phyloP scores from a whole-genome alignment of 257 asterid species.

The Galeopsis tetrahit region DNA sequence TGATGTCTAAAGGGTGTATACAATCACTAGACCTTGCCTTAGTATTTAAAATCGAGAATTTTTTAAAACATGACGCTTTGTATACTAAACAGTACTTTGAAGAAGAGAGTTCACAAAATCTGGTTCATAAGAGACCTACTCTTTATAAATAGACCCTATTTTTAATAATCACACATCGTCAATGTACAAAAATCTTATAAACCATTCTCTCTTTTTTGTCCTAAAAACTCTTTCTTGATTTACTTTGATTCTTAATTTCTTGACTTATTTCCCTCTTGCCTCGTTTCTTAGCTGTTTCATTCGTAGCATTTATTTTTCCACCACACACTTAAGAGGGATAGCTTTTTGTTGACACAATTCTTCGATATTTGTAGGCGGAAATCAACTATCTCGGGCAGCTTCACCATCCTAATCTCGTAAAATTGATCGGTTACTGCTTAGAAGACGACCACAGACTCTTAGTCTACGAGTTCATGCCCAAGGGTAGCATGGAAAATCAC shows the following conservation, averaged over 20 bases:
- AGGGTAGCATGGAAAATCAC: constrained; percentile 81
- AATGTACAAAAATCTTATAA: too few relatives aligned
- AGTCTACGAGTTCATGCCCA: constrained; percentile 75
- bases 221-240: not conserved
- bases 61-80: too few relatives aligned
- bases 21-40: too few relatives aligned
- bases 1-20: too few relatives aligned
- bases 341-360: constrained; percentile 12
- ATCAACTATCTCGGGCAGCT: constrained; percentile 69
- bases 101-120: too few relatives aligned
- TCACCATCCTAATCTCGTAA: constrained; percentile 74
- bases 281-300: not conserved
- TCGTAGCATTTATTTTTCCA: too few relatives aligned
- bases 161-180: too few relatives aligned
- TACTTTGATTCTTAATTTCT: not conserved
- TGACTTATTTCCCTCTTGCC: constrained; percentile 1
- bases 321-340: not conserved
- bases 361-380: constrained; percentile 57
- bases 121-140: too few relatives aligned
- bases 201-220: not conserved
- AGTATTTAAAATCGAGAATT: too few relatives aligned
- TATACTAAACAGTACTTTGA: too few relatives aligned
- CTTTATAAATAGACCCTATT: too few relatives aligned
- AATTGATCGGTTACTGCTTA: constrained; percentile 71
- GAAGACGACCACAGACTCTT: constrained; percentile 72